These are phyloP conservation scores for Byssoonygena ceratinophila DNA, from an alignment of 2,329 filamentous ascomycete species.

Conservation along the genomic window DNA sequence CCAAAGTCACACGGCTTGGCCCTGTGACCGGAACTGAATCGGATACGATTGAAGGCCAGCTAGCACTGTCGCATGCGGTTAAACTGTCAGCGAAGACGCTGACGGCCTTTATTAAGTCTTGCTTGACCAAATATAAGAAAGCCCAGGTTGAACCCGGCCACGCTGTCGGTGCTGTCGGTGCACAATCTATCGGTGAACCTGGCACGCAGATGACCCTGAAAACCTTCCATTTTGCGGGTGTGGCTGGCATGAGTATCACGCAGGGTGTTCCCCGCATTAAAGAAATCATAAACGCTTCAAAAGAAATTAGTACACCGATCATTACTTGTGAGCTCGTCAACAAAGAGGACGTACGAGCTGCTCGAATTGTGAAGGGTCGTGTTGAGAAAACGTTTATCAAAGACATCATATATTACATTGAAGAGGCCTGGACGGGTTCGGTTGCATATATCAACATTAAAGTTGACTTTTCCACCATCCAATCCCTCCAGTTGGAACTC, in stretches of 20 bases:
- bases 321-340: slow-evolving; percentile 79
- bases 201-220: slow-evolving; percentile 99
- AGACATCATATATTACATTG: slow-evolving; percentile 69
- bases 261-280: slow-evolving; percentile 99
- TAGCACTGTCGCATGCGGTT: slow-evolving; percentile 56
- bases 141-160: slow-evolving; percentile 90
- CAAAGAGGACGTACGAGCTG: slow-evolving; percentile 61
- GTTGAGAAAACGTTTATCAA: slow-evolving; percentile 90
- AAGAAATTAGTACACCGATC: slow-evolving; percentile 84
- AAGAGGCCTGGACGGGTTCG: slow-evolving; percentile 76
- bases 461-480: slow-evolving; percentile 68
- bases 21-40: slow-evolving; percentile 26
- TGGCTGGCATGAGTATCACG: slow-evolving; percentile 98
- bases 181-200: slow-evolving; percentile 94
- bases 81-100: slow-evolving; percentile 72
- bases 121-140: slow-evolving; percentile 79
- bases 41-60: slow-evolving; percentile 23
- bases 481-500: slow-evolving; percentile 72
- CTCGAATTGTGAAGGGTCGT: slow-evolving; percentile 80
- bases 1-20: slow-evolving; percentile 51
- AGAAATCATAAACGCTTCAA: slow-evolving; percentile 98
- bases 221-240: slow-evolving; percentile 99
- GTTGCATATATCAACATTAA: slow-evolving; percentile 68
- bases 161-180: slow-evolving; percentile 88
- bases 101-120: slow-evolving; percentile 64